Evolutionary conservation across 768 basidiomycete genomes (phyloP), one percentile per base, ranked within the genome.

Genomic region (Leccinum broughii): DNA sequence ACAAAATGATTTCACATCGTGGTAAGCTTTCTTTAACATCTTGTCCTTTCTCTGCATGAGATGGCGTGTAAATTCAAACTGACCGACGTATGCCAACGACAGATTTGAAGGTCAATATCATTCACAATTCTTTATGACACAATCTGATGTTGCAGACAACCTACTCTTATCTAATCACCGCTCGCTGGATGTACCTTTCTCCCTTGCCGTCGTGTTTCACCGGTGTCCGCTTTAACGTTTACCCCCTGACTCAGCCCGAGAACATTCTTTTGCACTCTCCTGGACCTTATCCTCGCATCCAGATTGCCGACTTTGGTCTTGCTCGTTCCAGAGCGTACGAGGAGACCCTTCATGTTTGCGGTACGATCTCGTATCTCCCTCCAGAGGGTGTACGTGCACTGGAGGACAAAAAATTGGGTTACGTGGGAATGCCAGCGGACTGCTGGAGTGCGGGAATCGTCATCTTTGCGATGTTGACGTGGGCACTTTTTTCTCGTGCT

Each of bases 391-490:
- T 94, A 39, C 78, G 89, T 10, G 92, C 92, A 7, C 75, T 93
- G 46, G 89, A 92, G 65, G 79, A 88, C 64, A 87, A 87, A 64
- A 79, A 90, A 59, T 73, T 90, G 48, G 85, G 88, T 54, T 92
- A 92, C 64, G 73, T 81, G 34, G 90, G 90, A 20, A 88, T 93
- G 87, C 89, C 91, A n/a, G 83, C 91, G 3, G 92, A 94, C 72
- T 93, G 92, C 67, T 94, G 92, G 92, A 92, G 92, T 65, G 83
- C 88, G 13, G 92, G 92, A 6, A 83, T 93, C 6, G 85, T 90
- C 55, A 75, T 93, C 55, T 93, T 87, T 63, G 85, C 92, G 58
- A 93, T 93, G 90, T 77, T 94, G 53, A 82, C 84, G 92, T 93
- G 76, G 61, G 90, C 81, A 44, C 32, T 46, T 48, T 56, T 54